A percentile compares a stretch with the other conserved stretches of the same genome.
phyloP scores from a whole-genome alignment of 352 stramenopile genomes.

The Aphanomyces euteiches region DNA sequence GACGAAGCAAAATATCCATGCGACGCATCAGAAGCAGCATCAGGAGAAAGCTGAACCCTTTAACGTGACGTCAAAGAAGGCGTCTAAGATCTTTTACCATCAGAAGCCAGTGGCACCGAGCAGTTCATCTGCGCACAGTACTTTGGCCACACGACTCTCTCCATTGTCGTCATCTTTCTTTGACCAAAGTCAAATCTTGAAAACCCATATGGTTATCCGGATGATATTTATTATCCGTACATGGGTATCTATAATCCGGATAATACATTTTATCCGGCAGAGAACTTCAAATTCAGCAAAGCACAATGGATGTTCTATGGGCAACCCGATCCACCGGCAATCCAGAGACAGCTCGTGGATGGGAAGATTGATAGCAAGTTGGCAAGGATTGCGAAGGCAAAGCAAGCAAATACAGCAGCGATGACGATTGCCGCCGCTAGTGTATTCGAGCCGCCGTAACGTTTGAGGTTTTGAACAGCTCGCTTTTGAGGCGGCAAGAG shows the following conservation, averaged over 20 bases:
- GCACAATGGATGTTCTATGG: not conserved
- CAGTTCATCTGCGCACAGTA: conserved; percentile 30
- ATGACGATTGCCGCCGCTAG: conserved; percentile 36
- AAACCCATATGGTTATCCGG: no score
- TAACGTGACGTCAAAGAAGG: not conserved
- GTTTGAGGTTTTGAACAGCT: conserved; percentile 62
- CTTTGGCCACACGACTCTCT: conserved; percentile 7
- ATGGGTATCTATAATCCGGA: no score
- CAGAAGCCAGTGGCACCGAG: not conserved
- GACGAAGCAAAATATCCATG: conserved; percentile 12
- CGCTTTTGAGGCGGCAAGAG: conserved; percentile 65
- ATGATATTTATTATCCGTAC: no score
- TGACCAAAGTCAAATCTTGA: no score
- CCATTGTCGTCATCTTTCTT: no score
- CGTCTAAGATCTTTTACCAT: conserved; percentile 14
- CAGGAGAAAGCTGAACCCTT: conserved; percentile 15
- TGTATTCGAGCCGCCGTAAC: conserved; percentile 45
- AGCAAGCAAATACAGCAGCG: conserved; percentile 41
- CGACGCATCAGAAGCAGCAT: conserved; percentile 10
- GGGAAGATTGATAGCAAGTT: conserved; percentile 64
- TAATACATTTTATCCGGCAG: no score
- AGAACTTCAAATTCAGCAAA: no score
- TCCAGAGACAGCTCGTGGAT: conserved; percentile 47
- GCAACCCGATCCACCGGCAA: conserved; percentile 42
- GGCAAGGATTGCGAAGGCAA: conserved; percentile 50